phyloP scores from a whole-genome alignment of 2,329 filamentous ascomycete genomes.

The Zymoseptoria ardabiliae region DNA sequence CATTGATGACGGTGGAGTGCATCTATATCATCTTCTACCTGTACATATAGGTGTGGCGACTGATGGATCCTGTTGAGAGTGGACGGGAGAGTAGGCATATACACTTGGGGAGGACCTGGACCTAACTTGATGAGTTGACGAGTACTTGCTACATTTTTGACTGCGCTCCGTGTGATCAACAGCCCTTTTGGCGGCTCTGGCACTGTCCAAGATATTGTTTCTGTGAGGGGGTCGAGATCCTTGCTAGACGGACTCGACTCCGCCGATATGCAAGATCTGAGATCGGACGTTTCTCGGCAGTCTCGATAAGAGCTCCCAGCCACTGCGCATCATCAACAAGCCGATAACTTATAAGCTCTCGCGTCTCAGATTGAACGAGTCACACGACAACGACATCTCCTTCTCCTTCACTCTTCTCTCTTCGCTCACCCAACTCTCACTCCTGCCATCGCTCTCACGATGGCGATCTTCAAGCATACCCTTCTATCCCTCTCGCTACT shows the following conservation, averaged over 20 bases:
- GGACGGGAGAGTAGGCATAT: too few species aligned
- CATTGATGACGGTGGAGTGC: neutral
- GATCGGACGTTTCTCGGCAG: neutral
- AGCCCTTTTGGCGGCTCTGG: too few species aligned
- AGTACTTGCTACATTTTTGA: too few species aligned
- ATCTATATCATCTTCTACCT: neutral
- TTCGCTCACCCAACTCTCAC: neutral
- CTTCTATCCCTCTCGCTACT: neutral
- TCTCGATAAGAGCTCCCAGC: neutral
- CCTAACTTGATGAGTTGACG: too few species aligned
- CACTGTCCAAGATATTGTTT: too few species aligned
- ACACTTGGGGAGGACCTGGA: too few species aligned
- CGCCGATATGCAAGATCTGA: neutral
- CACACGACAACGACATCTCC: neutral
- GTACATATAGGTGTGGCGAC: neutral
- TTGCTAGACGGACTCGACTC: neutral
- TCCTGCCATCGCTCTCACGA: neutral
- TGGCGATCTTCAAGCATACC: neutral
- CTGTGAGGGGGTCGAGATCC: too few species aligned
- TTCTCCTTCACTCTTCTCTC: neutral
- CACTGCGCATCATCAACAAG: neutral
- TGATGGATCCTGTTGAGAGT: too few species aligned
- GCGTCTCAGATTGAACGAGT: neutral
- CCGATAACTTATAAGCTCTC: neutral
- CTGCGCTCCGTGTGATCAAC: too few species aligned